Percentiles rank a stretch among this genome's conserved stretches.
phyloP scores from a whole-genome alignment of 2,329 filamentous ascomycete species.

The Xylariaceae sp. region DNA sequence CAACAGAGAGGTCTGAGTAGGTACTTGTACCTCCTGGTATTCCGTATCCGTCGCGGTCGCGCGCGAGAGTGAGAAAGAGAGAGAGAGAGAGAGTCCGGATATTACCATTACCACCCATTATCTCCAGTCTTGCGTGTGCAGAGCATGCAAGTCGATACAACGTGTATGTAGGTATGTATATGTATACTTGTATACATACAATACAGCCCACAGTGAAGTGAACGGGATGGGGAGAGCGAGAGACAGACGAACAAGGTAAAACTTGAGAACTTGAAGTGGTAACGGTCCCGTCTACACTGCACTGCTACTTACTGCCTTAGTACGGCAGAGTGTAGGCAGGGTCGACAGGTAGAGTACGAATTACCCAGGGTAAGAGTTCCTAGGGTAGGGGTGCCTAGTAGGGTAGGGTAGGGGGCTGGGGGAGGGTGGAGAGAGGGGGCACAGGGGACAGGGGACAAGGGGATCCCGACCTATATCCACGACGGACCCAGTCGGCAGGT shows the following conservation, averaged over 20 bases:
- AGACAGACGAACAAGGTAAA: not conserved
- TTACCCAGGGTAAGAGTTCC: too few species aligned
- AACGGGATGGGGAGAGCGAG: not conserved
- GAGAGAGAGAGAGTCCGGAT: not conserved
- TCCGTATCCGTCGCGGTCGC: too few species aligned
- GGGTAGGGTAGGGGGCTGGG: too few species aligned
- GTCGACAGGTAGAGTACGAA: not conserved
- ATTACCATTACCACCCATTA: not conserved
- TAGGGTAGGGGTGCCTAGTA: too few species aligned
- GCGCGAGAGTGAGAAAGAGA: not conserved
- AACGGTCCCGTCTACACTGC: not conserved
- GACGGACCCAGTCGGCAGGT: not conserved
- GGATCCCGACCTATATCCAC: not conserved
- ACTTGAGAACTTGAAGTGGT: not conserved
- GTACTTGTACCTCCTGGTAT: too few species aligned
- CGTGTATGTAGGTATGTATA: not conserved
- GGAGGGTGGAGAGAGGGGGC: not conserved
- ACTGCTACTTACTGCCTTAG: too few species aligned
- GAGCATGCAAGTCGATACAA: not conserved
- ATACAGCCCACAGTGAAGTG: too few species aligned
- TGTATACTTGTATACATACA: too few species aligned
- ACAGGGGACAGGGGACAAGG: not conserved
- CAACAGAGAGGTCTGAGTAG: too few species aligned
- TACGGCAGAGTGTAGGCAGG: not conserved
- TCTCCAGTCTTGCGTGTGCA: not conserved